Evolutionary conservation across 2,329 filamentous ascomycete species (phyloP), one percentile per base, ranked within the genome.

Genomic region (Magnaporthales sp.): DNA sequence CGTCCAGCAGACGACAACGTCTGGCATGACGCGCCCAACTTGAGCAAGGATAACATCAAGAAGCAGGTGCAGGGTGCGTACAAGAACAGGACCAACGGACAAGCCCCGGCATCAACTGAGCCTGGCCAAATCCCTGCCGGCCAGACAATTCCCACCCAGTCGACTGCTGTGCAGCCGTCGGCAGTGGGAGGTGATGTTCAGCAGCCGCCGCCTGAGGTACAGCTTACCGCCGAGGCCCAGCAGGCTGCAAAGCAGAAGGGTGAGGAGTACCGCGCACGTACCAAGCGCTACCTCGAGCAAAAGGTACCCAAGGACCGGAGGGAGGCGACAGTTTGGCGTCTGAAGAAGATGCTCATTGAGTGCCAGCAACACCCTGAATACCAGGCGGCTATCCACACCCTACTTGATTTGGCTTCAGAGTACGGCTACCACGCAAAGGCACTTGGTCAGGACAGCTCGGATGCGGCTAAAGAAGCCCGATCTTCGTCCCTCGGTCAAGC

Each of bases 301-400:
- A 99, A 98, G 84, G 85, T 99, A 79, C 93, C 95, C 0, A 81
- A 94, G 78, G 93, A 98, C 77, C 92, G 95, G 68, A 92, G 93
- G 68, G 93, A 98, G 8, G 93, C 97, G 82, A 89, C 89, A 67
- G 89, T 97, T 73, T 97, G 89, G 86, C 91, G 95, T 51, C 80
- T 99, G 71, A 99, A 94, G 88, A 98, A 98, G 87, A 96, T 98
- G 91, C 81, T 99, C 54, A 88, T 97, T 62, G 95, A 99, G 79
- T 93, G 96, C 73, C 95, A 99, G 80, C 91, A 94, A 67, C 95
- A 98, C 75, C 87, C 91, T 67, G 94, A 99, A 73, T 99, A 98
- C 78, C 89, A 93, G 72, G 86, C 91, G 77, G 95, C 95, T n/a
- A 89, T 99, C 70, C 87, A 93, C 73, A 96, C 94, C 3, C 82